Conservation (phyloP, 768 basidiomycete species). For the Suillus lakei region DNA sequence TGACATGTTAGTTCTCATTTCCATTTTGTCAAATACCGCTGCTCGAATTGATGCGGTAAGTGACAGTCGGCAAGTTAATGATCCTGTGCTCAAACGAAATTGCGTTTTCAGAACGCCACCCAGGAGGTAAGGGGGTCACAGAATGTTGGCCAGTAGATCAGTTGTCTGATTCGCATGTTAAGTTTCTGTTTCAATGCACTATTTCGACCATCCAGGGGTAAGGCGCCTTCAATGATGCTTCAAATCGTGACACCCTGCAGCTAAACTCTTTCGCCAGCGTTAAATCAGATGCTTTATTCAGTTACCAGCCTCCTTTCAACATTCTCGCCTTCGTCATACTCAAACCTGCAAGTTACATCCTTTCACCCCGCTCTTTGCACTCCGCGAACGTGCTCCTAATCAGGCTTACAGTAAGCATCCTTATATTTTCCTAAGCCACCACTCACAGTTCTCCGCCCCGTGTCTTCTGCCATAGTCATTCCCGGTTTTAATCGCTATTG, state of each 20-base stretch:
- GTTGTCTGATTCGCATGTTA: slow-evolving; percentile 21
- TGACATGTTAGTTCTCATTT: slow-evolving; percentile 63
- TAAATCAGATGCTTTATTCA: slow-evolving; percentile 89
- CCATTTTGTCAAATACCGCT: slow-evolving; percentile 89
- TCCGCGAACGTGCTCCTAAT: slow-evolving; percentile 86
- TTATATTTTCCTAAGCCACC: not conserved
- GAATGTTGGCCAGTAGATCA: not conserved
- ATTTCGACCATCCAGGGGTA: slow-evolving; percentile 90
- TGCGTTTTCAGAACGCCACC: slow-evolving; percentile 52
- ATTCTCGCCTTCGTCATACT: slow-evolving; percentile 79
- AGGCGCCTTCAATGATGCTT: slow-evolving; percentile 15
- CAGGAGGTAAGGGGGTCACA: slow-evolving; percentile 49
- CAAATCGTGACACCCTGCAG: not conserved
- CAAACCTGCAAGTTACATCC: slow-evolving; percentile 76
- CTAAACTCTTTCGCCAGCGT: slow-evolving; percentile 53
- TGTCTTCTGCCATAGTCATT: slow-evolving; percentile 52
- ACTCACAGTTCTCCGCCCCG: slow-evolving; percentile 9
- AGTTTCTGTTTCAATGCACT: slow-evolving; percentile 88
- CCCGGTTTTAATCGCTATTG: slow-evolving; percentile 77
- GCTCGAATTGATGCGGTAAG: slow-evolving; percentile 70
- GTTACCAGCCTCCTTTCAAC: slow-evolving; percentile 92
- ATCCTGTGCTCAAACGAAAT: slow-evolving; percentile 1
- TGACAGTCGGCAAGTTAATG: not conserved
- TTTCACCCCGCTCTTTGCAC: slow-evolving; percentile 81
- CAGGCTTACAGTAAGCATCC: slow-evolving; percentile 66